phyloP scores from a whole-genome alignment of 108 stramenopile genomes.

The Nannochloropsis gaditana region DNA sequence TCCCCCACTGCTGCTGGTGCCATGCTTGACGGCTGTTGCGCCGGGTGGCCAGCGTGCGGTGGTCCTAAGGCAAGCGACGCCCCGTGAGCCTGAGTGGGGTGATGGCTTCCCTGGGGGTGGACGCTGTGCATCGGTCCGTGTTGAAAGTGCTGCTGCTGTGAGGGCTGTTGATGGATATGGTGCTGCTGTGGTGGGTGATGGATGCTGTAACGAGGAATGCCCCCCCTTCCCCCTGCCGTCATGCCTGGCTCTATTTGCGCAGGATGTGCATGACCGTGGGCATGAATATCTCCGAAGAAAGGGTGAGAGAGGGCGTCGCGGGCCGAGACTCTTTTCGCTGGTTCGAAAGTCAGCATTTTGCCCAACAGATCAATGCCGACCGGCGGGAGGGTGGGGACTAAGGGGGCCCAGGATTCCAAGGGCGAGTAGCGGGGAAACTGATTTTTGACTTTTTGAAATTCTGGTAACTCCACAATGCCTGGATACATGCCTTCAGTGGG shows the following conservation, averaged over 20 bases:
- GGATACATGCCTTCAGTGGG: conserved; percentile 83
- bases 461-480: conserved; percentile 80
- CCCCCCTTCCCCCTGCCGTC: neutral
- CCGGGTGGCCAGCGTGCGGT: too few species aligned
- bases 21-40: too few species aligned
- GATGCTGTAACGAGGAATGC: neutral
- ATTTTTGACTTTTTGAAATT: conserved; percentile 59
- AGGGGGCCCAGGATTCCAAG: conserved; percentile 65
- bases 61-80: too few species aligned
- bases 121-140: too few species aligned
- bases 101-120: too few species aligned
- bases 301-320: conserved; percentile 85
- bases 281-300: conserved; percentile 74
- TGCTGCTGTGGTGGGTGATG: neutral
- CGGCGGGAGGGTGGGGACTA: conserved; percentile 70
- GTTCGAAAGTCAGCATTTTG: conserved; percentile 86
- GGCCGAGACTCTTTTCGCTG: conserved; percentile 75
- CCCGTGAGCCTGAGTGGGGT: too few species aligned
- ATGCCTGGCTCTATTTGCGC: neutral
- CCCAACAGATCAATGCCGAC: conserved; percentile 36
- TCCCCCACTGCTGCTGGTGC: too few species aligned
- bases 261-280: neutral
- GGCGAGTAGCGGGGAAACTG: neutral
- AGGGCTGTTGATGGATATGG: neutral
- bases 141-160: neutral